Evolutionary conservation across 768 basidiomycete species (phyloP).

Genomic region (Boletus vermiculosoides): DNA sequence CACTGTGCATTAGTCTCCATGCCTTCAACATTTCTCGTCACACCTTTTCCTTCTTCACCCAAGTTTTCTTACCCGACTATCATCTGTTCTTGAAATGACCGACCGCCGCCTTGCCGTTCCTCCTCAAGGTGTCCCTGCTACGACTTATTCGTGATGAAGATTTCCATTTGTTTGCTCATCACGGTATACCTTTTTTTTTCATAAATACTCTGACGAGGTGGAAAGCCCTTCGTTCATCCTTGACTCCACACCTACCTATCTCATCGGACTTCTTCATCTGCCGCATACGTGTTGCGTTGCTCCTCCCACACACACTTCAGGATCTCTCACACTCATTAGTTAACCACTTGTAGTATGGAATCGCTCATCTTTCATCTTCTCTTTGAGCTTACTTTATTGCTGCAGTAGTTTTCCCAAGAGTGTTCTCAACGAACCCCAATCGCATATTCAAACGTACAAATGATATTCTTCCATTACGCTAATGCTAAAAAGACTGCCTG

Average conservation of each 20-base stretch:
- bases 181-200: constrained; percentile 23
- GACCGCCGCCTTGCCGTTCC: constrained; percentile 6
- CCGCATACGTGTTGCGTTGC: constrained; percentile 7
- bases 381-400: constrained; percentile 22
- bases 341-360: constrained; percentile 27
- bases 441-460: constrained; percentile 15
- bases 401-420: constrained; percentile 20
- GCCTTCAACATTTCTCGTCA: constrained; percentile 5
- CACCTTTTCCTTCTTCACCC: constrained; percentile 1
- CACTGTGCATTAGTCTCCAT: constrained; percentile 15
- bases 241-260: constrained; percentile 15
- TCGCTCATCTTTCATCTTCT: constrained; percentile 11
- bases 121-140: constrained; percentile 2
- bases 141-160: constrained; percentile 16
- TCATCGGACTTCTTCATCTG: constrained; percentile 17
- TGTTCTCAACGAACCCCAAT: constrained; percentile 11
- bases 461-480: constrained; percentile 8
- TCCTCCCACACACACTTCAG: constrained; percentile 6
- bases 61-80: constrained; percentile 3
- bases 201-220: constrained; percentile 25
- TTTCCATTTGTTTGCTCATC: constrained; percentile 12
- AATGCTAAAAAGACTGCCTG: too few species aligned
- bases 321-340: constrained; percentile 24
- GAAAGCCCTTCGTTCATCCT: constrained; percentile 17
- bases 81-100: constrained; percentile 17